Percentiles rank a stretch among this genome's conserved stretches.
Evolutionary conservation across 306 rosid species (phyloP).

Genomic region (Rubus idaeus): DNA sequence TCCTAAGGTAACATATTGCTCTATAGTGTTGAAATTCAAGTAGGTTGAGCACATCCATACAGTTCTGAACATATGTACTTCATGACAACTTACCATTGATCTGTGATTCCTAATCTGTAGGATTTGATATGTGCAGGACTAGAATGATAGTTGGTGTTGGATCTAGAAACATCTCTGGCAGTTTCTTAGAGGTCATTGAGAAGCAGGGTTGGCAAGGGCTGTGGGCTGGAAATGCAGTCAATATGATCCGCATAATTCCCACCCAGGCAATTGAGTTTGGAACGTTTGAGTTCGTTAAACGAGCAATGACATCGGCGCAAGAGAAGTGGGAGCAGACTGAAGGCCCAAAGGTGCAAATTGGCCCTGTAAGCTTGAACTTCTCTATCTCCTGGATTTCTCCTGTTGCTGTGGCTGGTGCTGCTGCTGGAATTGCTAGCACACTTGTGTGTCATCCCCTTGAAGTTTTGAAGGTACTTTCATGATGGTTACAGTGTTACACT

Average conservation of each 20-base stretch:
- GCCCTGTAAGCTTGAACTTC: conserved; percentile 53
- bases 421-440: conserved; percentile 87
- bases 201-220: conserved; percentile 98
- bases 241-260: conserved; percentile 90
- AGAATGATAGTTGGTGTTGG: conserved; percentile 99
- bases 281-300: conserved; percentile 80
- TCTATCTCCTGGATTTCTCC: conserved; percentile 91
- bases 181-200: conserved; percentile 83
- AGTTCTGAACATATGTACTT: background rate
- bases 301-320: conserved; percentile 69
- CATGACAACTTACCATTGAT: background rate
- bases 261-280: conserved; percentile 91
- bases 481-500: background rate
- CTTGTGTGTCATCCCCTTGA: conserved; percentile 92
- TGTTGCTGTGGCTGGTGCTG: conserved; percentile 89
- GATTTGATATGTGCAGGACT: conserved; percentile 58
- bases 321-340: conserved; percentile 57
- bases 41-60: background rate
- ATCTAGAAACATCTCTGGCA: conserved; percentile 67
- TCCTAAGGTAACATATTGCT: background rate
- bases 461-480: conserved; percentile 76
- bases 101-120: background rate
- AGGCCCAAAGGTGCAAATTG: conserved; percentile 63
- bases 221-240: conserved; percentile 95
- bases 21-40: background rate